Base-by-base conservation (phyloP, 371 early-diverging fungal genomes). In the Nematocida homosporus region DNA sequence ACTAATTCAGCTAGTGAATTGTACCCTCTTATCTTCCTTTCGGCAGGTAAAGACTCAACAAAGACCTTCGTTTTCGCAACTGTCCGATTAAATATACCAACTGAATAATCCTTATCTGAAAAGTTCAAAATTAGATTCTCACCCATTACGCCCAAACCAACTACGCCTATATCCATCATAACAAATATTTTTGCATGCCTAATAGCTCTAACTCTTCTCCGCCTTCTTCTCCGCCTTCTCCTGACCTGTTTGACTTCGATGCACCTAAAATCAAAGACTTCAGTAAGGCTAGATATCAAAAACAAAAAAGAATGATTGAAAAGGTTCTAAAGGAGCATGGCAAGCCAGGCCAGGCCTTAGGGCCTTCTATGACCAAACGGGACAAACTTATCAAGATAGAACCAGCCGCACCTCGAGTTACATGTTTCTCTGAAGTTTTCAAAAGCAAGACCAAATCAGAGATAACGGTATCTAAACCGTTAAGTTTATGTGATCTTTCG, bases 101-200 rank as follows among this genome's bases (percentile, higher is more conserved):
- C 87, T 6, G 66, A 82, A 86, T 87, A 94, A 50, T 94, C 95
- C 80, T 94, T 89, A 83, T 94, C 95, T 84, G 91, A 89, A 88
- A 96, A 90, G 89, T 97, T 97, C 63, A 95, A 87, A 80, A 95
- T 90, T 78, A 97, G 86, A 87, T 94, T 95, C 86, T 93, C 93
- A 80, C 97, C 95, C 96, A 96, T 96, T 81, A 94, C 94, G 84
- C 95, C 97, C 85, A 97, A 87, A 82, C 97, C 97, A 83, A 96
- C 93, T 80, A 97, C 89, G 84, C 95, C 96, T 81, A 97, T 91
- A 86, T 96, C 95, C 77, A 79, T 78, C 34, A 63, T 34, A 60
- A 5, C 52, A 52, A 72, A 72, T 54, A 57, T 61, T 38, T 68
- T 68, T 56, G 23, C 47, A 42, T 13, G 5, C 16, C 35, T 16